These are phyloP conservation scores for Mucor mucedo DNA, from an alignment of 371 early-diverging fungal genomes.

Conservation along the genomic window DNA sequence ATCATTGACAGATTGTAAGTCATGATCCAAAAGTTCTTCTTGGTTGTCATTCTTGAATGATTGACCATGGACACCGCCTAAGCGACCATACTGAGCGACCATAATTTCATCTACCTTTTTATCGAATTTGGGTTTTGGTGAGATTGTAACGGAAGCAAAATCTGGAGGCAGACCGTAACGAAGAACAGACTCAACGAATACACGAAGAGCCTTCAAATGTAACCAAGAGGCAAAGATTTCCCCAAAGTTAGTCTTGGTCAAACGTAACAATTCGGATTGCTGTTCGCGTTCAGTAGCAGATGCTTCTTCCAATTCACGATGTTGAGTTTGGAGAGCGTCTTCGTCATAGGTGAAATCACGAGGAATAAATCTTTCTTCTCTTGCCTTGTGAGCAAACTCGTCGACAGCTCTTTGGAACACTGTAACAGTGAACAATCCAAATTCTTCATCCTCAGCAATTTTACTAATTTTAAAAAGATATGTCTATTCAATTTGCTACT, in stretches of 20 bases:
- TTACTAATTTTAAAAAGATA: conserved; percentile 45
- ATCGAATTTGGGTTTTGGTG: conserved; percentile 80
- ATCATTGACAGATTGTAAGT: conserved; percentile 77
- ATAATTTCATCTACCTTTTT: conserved; percentile 75
- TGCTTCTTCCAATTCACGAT: conserved; percentile 74
- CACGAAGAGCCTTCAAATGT: conserved; percentile 91
- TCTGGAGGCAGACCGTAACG: conserved; percentile 97
- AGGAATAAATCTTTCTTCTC: conserved; percentile 92
- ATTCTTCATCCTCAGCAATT: conserved; percentile 94
- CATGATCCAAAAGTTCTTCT: conserved; percentile 79
- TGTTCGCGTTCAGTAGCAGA: conserved; percentile 81
- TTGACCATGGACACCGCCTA: conserved; percentile 65
- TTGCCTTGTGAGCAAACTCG: conserved; percentile 88
- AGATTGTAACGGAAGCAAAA: conserved; percentile 84
- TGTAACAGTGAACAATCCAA: conserved; percentile 89
- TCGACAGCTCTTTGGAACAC: conserved; percentile 86
- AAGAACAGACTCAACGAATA: conserved; percentile 95
- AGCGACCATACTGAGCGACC: conserved; percentile 68
- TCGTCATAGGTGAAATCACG: conserved; percentile 93
- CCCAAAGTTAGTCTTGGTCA: conserved; percentile 92
- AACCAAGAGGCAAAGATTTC: conserved; percentile 91
- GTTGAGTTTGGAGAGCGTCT: conserved; percentile 74
- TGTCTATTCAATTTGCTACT: not conserved
- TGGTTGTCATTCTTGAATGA: conserved; percentile 37
- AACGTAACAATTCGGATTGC: conserved; percentile 71